Evolutionary conservation across 768 basidiomycete genomes (phyloP).

Genomic region (Hygrocybe punicea): DNA sequence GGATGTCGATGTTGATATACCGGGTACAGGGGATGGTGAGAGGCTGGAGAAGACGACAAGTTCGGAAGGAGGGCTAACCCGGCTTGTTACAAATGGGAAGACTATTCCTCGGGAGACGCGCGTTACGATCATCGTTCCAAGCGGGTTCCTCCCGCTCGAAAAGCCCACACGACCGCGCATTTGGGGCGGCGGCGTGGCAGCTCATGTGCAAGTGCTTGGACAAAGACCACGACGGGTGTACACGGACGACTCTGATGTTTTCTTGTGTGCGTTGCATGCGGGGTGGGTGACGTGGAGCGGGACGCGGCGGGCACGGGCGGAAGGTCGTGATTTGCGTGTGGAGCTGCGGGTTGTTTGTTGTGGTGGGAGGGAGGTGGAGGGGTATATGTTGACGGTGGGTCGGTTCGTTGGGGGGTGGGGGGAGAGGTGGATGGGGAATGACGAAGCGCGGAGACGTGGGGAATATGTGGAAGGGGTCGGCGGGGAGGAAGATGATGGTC

Average conservation of each 20-base stretch:
- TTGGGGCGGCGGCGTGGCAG: constrained; percentile 65
- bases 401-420: constrained; percentile 34
- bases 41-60: no score
- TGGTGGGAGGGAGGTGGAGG: constrained; percentile 14
- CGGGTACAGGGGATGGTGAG: no score
- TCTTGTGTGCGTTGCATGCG: constrained; percentile 65
- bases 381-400: not conserved
- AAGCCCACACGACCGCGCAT: constrained; percentile 55
- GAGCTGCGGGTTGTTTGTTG: constrained; percentile 42
- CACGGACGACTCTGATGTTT: constrained; percentile 74
- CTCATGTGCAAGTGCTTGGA: not conserved
- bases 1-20: not conserved
- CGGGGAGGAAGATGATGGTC: constrained; percentile 53
- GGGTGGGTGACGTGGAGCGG: constrained; percentile 54
- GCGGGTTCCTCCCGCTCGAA: constrained; percentile 52
- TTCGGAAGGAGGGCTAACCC: no score
- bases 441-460: constrained; percentile 19
- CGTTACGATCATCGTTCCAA: constrained; percentile 58
- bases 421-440: constrained; percentile 34
- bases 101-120: constrained; percentile 40
- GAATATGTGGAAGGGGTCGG: constrained; percentile 31
- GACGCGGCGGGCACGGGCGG: constrained; percentile 35
- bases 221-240: constrained; percentile 53
- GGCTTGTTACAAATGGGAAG: not conserved
- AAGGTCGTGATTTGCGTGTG: constrained; percentile 40